Evolutionary conservation across 225 moss, liverwort and hornwort species (phyloP), one percentile per base, ranked within the genome.

Genomic region (Straminergon stramineum): DNA sequence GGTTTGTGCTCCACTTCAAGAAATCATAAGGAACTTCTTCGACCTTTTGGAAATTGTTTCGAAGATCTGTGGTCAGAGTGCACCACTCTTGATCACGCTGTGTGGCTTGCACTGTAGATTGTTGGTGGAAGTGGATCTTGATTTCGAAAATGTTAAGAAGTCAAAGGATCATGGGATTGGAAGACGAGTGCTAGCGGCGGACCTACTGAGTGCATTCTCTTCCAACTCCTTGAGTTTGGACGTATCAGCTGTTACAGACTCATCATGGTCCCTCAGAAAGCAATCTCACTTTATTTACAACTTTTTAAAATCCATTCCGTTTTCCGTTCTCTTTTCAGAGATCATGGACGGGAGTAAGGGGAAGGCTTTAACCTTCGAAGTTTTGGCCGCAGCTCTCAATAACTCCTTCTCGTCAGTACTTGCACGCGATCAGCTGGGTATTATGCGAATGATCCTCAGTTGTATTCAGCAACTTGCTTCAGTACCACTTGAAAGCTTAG

Each of bases 291-390:
- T 41, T 66, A 35, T 87, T 60, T 89, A 81, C 76, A 35, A 53
- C 70, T 95, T 92, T 91, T 84, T 95, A 64, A 89, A 81, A 88
- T 89, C 84, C 73, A 82, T 92, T 32, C 96, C 98, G 13, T 95
- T 98, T 91, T 83, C 95, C 56, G 91, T 96, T 77, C 87, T 97
- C 85, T 96, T 98, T 85, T 86, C 94, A 89, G 92, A 94, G 76
- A 91, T 95, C 39, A 89, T 95, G 83, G 86, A 93, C 61, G 88
- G 92, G 63, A 91, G 78, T 20, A 65, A 89, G 56, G 92, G 93
- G 85, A 87, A 90, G 87, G 89, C 90, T 63, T 89, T 96, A 75
- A 91, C 73, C 58, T 87, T 79, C 81, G 90, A 89, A 87, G 77
- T 94, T 64, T 90, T 96, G 91, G 75, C 91, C 27, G 85, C 84